Evolutionary conservation across 2,329 filamentous ascomycete species (phyloP), one percentile per base, ranked within the genome.

Genomic region (Scorias spongiosa): DNA sequence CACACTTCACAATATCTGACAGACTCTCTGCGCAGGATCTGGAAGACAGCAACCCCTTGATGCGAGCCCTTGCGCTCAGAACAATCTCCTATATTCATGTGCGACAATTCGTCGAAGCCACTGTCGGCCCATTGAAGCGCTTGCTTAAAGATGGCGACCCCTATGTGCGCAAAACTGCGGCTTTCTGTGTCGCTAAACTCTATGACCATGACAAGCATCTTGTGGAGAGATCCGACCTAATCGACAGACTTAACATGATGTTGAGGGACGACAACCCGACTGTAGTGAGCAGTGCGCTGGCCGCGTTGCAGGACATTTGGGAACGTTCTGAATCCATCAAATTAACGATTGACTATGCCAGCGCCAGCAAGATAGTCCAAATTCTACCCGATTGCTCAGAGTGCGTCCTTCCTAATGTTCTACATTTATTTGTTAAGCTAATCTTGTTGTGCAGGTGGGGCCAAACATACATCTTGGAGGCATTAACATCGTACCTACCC

Each of bases 21-120:
- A 36, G 12, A 15, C 12, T 2, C 2, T 40, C 5, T 50, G 42
- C 30, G 4, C 42, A 93, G 81, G 91, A 98, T 61, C 87, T 96
- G 80, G 82, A 89, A 61, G 89, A 96, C 58, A 72, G 75, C 29
- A 98, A 94, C 57, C 91, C 91, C 1, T 71, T 98, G 1, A 88
- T 96, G 37, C 81, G 91, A 59, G 91, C 91, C 5, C 75, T 98
- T 28, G 86, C 91, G 14, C 70, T 98, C 32, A 82, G 91, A 48
- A 98, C 91, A 44, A 91, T 98, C 68, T 95, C 91, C 10, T 98
- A 98, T 61, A 82, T 98, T 51, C 89, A 98, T 61, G 91, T 98
- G 39, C 80, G 83, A 52, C 88, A 98, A 61, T 98, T 93, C 59
- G 87, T 96, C 55, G 84, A 93, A 64, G 83, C 86, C 10, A 93